Conservation (phyloP, 805 yeast genomes). For the Wickerhamomyces chambardii region DNA sequence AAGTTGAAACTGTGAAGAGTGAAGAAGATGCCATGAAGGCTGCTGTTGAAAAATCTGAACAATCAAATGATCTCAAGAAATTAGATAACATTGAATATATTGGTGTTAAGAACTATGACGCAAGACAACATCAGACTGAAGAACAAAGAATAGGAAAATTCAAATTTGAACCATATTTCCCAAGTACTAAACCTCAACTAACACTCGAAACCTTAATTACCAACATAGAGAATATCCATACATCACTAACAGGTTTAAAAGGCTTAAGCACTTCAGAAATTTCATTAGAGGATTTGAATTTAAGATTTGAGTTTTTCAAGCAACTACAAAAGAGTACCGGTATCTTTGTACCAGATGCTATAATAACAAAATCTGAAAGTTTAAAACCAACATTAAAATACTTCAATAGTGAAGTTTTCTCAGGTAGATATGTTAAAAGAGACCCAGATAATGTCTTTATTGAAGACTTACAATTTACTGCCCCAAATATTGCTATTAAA, state of each 20-base stretch:
- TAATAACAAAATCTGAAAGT: conserved; percentile 15
- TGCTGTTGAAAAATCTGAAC: not conserved
- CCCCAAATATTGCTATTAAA: not conserved
- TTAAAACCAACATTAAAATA: conserved; percentile 17
- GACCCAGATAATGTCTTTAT: not conserved
- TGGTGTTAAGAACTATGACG: not conserved
- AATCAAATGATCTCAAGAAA: no score
- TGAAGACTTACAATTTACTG: not conserved
- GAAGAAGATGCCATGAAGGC: not conserved
- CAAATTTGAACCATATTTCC: not conserved
- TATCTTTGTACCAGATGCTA: conserved; percentile 20
- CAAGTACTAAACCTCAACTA: not conserved
- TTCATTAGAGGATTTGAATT: conserved; percentile 8
- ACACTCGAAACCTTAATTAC: not conserved
- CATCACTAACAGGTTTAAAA: not conserved
- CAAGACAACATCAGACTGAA: not conserved
- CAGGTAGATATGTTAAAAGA: conserved; percentile 14
- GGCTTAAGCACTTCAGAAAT: not conserved
- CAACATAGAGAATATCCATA: not conserved
- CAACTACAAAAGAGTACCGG: conserved; percentile 22
- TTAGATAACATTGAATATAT: not conserved
- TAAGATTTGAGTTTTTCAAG: conserved; percentile 21
- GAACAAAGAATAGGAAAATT: not conserved
- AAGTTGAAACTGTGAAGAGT: not conserved
- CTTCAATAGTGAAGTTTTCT: conserved; percentile 14